These are phyloP conservation scores for Hura crepitans DNA, from an alignment of 441 rosid species.

Conservation along the genomic window DNA sequence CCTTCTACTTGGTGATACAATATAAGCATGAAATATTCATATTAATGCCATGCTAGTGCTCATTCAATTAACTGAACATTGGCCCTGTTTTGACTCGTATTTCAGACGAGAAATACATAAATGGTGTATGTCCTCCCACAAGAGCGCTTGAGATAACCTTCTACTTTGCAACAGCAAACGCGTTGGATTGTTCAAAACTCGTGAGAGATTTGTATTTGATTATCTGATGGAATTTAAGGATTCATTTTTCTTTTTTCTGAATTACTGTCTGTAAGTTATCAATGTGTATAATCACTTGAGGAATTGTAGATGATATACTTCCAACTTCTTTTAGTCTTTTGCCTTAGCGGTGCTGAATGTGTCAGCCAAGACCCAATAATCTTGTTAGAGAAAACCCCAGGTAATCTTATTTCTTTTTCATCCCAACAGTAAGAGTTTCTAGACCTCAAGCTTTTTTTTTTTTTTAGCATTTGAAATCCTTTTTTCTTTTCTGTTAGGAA, in stretches of 20 bases:
- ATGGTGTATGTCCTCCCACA: neutral
- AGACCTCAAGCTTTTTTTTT: neutral
- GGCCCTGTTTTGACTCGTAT: conserved; percentile 10
- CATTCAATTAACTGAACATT: conserved; percentile 16
- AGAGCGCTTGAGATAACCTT: neutral
- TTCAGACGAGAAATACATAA: conserved; percentile 21
- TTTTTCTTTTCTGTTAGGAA: too few relatives aligned
- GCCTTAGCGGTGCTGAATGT: neutral
- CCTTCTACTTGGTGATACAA: conserved; percentile 30
- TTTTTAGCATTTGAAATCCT: neutral
- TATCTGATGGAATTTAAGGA: neutral
- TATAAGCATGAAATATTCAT: conserved; percentile 8
- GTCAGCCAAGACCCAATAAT: neutral
- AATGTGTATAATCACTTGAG: neutral
- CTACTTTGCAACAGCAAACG: neutral
- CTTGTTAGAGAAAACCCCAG: neutral
- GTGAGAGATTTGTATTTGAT: conserved; percentile 7
- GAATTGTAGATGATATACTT: conserved; percentile 10
- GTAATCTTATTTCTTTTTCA: neutral
- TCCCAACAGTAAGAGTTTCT: neutral
- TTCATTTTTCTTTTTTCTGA: neutral
- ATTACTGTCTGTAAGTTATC: neutral
- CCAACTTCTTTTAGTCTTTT: neutral
- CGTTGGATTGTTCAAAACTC: conserved; percentile 2
- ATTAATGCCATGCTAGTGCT: neutral